Base-by-base conservation (phyloP, 2,329 filamentous ascomycete species). In the Sarocladiaceae sp. region DNA sequence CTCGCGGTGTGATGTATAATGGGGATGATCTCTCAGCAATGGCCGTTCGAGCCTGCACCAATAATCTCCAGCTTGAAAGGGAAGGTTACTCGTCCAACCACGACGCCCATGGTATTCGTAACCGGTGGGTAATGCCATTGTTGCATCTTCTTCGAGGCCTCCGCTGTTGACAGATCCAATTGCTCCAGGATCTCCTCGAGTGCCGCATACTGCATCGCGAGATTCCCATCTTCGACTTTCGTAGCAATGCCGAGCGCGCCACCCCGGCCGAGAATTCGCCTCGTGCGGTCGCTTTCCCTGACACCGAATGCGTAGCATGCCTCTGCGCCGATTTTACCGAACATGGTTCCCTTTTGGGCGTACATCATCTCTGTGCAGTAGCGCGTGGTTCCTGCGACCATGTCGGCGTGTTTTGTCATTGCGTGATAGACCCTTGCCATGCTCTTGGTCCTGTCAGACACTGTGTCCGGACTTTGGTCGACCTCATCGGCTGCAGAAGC, bases 291-390 rank as follows among this genome's bases (percentile, higher is more conserved):
- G 1, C 62, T 66, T 6, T 53, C 58, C n/a, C 63, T 56, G 3
- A 74, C 51, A 0, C 63, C 70, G 6, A 74, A 53, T 0, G 62
- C 67, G 50, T 74, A 75, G 39, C 67, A 74, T 0, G 61, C 71
- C 50, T 74, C 70, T 0, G 71, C 70, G 0, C 71, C 71, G 3
- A 74, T 33, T 48, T 76, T 75, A 2, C 72, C 70, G 29, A 72
- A 60, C 0, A 72, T 43, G 0, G 47, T 21, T 0, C 65, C 67
- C 2, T 50, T 33, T 43, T 64, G 73, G 2, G 54, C 53, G 9
- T 45, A 21, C 68, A 73, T 72, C 2, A 75, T 55, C 6, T 50
- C 49, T 0, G 70, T 74, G 40, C 70, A 74, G 50, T 74, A 75
- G 1, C 70, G 56, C 0, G 57, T 63, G 6, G 69, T 61, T 1